Evolutionary conservation across 345 rosid species (phyloP), one percentile per base, ranked within the genome.

Genomic region (Eutrema japonicum): DNA sequence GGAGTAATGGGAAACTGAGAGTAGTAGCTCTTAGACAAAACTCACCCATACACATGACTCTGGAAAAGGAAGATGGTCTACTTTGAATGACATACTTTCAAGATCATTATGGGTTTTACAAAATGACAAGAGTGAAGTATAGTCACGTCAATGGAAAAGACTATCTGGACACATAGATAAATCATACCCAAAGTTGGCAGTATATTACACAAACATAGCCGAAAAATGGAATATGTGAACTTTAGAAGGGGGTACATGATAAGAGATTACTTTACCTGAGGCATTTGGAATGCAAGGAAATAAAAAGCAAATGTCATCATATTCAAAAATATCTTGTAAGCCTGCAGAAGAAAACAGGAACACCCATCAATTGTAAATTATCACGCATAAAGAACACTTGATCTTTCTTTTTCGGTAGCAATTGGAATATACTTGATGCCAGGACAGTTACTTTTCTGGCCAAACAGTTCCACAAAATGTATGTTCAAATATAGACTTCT

Each of bases 191-290:
- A 26, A 37, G 1, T 27, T 50, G 33, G 41, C 9, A 60, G 41
- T 38, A 4, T 8, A 27, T 47, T 57, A 48, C 14, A 47, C 43
- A 18, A 26, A 58, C 29, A 33, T 42, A 13, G 18, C 62, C 27
- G 42, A 12, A 53, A 79, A 66, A 75, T 85, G 59, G 65, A 33
- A 48, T 71, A 61, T 63, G 13, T 49, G 75, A 65, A 46, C 40
- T 32, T 51, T 10, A 52, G 4, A 50, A 45, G 48, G 56, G 11
- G 32, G 12, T 43, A 11, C 43, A 18, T 63, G 14, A 53, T 38
- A 29, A 33, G 18, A 37, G 26, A 64, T 36, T 26, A 75, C 50
- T 37, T 75, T 85, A 93, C 97, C 96, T 91, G 96, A 56, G 98
- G 98, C 78, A 93, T 83, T 76, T 68, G 83, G 77, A 53, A 83